Evolutionary conservation across 169 alveolate species (phyloP), one percentile per base, ranked within the genome.

Genomic region (Eimeria maxima): DNA sequence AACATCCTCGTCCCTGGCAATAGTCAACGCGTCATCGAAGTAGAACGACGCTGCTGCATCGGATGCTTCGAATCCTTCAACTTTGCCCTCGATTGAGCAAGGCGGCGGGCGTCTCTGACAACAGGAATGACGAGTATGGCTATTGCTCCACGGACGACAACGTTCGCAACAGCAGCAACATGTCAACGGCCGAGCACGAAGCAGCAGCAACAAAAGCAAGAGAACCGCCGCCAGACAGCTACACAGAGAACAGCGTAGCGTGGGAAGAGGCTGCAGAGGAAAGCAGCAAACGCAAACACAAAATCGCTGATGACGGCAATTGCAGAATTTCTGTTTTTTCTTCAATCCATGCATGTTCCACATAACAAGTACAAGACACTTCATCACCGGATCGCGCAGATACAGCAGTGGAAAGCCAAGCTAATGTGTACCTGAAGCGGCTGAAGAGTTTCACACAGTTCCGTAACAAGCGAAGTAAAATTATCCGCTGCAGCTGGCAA

Each of bases 91-190:
- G 42, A 33, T 22, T 33, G 65, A 22, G 67, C 81, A 57, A 3
- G 93, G 93, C 33, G 83, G 83, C 33, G 57, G 83, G 60, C 93
- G 93, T 42, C 93, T 69, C 80, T 87, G 81, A 71, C 93, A 87
- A 55, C 73, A 50, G 13, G 93, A 87, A 63, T 87, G 93, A 42
- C 93, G 93, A 10, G 60, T 44, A 55, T 87, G 93, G 42, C 93
- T 87, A 47, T n/a, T 63, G 93, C 81, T 60, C 93, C 93, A 87
- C 24, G 93, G 93, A 42, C 93, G 93, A 18, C 93, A 87, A 42
- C 93, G 81, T 87, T 87, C 93, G 93, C 93, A 87, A 81, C 93
- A 87, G 83, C 93, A 87, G 65, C 93, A 87, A n/a, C 93, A 87
- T 24, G 93, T 87, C 93, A 87, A 44, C 60, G 93, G 93, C 67